These are phyloP conservation scores for Phytopythium helicoides DNA, from an alignment of 352 stramenopile genomes.

Conservation along the genomic window DNA sequence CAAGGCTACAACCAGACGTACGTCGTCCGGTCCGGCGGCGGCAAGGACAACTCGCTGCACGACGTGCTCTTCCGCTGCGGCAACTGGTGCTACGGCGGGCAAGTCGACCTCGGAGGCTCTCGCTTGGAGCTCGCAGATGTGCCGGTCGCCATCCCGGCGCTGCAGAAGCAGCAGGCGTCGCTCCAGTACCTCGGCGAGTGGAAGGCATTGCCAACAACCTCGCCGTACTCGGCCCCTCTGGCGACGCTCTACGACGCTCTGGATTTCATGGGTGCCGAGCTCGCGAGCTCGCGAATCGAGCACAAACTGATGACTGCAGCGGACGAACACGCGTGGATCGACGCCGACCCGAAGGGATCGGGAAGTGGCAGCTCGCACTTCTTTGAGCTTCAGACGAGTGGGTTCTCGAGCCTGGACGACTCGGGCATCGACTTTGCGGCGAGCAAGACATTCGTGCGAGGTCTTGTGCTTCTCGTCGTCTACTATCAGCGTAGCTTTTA, in stretches of 20 bases:
- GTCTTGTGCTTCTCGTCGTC: slow-evolving; percentile 77
- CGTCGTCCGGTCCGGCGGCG: slow-evolving; percentile 65
- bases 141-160: slow-evolving; percentile 85
- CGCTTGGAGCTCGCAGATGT: slow-evolving; percentile 87
- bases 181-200: slow-evolving; percentile 92
- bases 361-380: slow-evolving; percentile 67
- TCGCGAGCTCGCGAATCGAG: slow-evolving; percentile 78
- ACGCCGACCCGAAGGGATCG: slow-evolving; percentile 54
- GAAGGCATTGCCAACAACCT: slow-evolving; percentile 68
- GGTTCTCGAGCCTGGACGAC: slow-evolving; percentile 84
- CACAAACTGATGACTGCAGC: slow-evolving; percentile 86
- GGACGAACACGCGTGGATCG: slow-evolving; percentile 89
- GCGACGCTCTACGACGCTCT: slow-evolving; percentile 83
- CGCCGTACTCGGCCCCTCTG: slow-evolving; percentile 65
- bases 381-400: slow-evolving; percentile 92
- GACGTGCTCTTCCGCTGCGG: slow-evolving; percentile 93
- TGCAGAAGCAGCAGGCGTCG: slow-evolving; percentile 93
- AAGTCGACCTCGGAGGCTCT: slow-evolving; percentile 82
- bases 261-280: slow-evolving; percentile 80
- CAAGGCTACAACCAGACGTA: slow-evolving; percentile 94
- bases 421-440: slow-evolving; percentile 68
- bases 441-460: slow-evolving; percentile 85
- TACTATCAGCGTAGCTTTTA: slow-evolving; percentile 91
- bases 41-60: slow-evolving; percentile 53
- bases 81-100: slow-evolving; percentile 94